These are phyloP conservation scores for Trypanosoma lewisi DNA, from an alignment of 208 protist genomes.

Conservation along the genomic window DNA sequence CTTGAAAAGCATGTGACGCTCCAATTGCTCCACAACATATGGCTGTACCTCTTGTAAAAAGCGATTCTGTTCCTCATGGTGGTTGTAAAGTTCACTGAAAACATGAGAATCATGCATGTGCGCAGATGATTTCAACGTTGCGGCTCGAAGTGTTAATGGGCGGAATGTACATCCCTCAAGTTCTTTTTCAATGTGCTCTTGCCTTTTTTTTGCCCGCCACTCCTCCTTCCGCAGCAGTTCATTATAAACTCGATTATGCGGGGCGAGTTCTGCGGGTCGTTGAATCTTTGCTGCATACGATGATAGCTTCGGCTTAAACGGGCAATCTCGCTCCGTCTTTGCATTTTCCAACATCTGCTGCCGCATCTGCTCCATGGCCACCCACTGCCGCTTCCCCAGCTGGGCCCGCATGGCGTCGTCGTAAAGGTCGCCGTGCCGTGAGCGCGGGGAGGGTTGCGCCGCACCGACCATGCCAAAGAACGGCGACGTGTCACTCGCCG, in stretches of 20 bases:
- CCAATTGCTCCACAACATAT: conserved; percentile 54
- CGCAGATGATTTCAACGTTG: conserved; percentile 33
- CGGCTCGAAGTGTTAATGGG: conserved; percentile 63
- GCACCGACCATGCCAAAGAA: not conserved
- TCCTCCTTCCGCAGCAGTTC: conserved; percentile 69
- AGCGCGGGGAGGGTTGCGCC: not conserved
- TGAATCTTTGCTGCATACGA: conserved; percentile 56
- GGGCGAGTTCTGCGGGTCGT: conserved; percentile 57
- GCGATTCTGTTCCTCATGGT: conserved; percentile 47
- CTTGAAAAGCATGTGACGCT: conserved; percentile 32
- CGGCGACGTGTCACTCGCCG: not conserved
- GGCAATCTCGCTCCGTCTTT: conserved; percentile 59
- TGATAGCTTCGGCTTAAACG: conserved; percentile 71
- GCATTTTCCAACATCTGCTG: conserved; percentile 65
- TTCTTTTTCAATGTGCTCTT: conserved; percentile 57
- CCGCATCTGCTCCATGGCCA: conserved; percentile 62
- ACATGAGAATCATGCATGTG: conserved; percentile 31
- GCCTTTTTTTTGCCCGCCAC: conserved; percentile 53
- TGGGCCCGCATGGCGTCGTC: conserved; percentile 68
- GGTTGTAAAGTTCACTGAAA: conserved; percentile 60
- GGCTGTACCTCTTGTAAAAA: conserved; percentile 55
- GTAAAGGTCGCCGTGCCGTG: conserved; percentile 37
- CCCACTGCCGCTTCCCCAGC: conserved; percentile 83
- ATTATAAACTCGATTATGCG: conserved; percentile 60
- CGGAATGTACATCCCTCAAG: conserved; percentile 81